Evolutionary conservation across 2,329 filamentous ascomycete genomes (phyloP), one percentile per base, ranked within the genome.

Genomic region (Neoascochyta sp.): DNA sequence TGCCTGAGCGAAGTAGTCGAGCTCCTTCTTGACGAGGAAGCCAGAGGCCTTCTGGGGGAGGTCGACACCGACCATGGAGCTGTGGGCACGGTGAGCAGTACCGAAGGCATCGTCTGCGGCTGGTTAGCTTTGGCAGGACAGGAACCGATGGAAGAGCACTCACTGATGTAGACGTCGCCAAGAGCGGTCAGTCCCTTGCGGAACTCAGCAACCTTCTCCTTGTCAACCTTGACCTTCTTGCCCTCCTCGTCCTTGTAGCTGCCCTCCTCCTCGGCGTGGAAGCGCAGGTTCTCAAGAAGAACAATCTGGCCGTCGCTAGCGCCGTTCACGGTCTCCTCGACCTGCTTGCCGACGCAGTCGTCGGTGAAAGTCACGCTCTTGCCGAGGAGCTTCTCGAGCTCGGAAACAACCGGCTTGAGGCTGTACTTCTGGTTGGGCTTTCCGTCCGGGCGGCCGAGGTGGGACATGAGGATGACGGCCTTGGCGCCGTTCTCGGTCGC

Each of bases 11-110:
- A 98, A 98, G 81, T 98, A 98, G 64, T 98, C 92, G 44, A 98
- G 84, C 71, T 98, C 92, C 77, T 96, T 98, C 84, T 98, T 98
- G 76, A 98, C 88, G 60, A 98, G 81, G 81, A 95, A 98, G 43
- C 92, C 92, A 34, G 90, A 86, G 7, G 92, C 92, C 76, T 95
- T 95, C 68, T 96, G 87, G 52, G 90, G 89, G 27, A 98, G 83
- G 50, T 95, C 81, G 45, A 95, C 78, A 59, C 92, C 92, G 57
- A 98, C 92, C 92, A 98, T 98, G 67, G 90, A 96, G 68, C 88
- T 95, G 80, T 98, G 92, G 27, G 86, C 92, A 66, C 92, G 87
- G 76, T 98, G 92, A 40, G 92, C 92, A 41, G 92, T 98, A 67
- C 92, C 92, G 65, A 98, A 98, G 43, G 93, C 92, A 60, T 98